Conservation (phyloP, 768 basidiomycete species). For the Sutorius australiensis region DNA sequence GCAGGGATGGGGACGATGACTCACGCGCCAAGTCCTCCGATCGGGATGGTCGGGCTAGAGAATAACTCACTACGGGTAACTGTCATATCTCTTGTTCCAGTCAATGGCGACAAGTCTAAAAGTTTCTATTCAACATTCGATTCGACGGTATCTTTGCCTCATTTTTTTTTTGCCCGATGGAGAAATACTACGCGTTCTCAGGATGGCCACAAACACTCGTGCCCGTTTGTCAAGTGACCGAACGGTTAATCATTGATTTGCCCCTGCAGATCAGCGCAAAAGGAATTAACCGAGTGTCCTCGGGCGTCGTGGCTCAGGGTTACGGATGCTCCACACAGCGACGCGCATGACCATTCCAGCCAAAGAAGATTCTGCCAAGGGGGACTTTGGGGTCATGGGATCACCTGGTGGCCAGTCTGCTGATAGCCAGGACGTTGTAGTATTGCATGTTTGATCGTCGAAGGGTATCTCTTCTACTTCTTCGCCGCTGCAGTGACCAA, state of each 20-base stretch:
- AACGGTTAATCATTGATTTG: neutral
- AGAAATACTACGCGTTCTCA: neutral
- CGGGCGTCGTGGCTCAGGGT: neutral
- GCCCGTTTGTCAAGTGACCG: neutral
- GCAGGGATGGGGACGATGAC: constrained; percentile 4
- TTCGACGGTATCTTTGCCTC: neutral
- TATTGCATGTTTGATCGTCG: neutral
- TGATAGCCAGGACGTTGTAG: no score
- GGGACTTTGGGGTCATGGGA: neutral
- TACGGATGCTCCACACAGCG: neutral
- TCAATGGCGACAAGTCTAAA: neutral
- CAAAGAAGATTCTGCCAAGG: no score
- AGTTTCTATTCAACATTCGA: neutral
- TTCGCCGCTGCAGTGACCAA: neutral
- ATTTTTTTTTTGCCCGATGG: neutral
- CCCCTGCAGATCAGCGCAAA: constrained; percentile 1
- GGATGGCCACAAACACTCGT: neutral
- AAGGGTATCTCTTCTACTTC: neutral
- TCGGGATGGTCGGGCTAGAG: neutral
- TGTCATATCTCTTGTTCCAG: constrained; percentile 1
- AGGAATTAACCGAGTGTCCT: neutral
- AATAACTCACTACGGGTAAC: neutral
- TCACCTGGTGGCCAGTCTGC: neutral
- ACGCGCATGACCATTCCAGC: neutral
- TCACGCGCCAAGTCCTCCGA: neutral